Base-by-base conservation (phyloP, 108 stramenopile species). In the Nitzschia putrida region DNA sequence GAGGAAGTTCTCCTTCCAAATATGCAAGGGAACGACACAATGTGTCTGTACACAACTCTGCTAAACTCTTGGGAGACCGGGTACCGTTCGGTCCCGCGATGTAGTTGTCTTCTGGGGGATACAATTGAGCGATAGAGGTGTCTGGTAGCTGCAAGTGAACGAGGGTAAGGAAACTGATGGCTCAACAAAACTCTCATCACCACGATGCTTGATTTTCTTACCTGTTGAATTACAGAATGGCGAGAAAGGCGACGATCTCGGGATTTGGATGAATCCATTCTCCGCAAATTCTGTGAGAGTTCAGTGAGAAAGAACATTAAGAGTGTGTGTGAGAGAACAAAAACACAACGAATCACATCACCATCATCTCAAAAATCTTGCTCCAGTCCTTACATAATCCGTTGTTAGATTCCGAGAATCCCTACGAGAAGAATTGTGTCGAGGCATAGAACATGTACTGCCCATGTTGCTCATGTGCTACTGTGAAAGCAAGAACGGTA, bases 1-100 rank as follows among this genome's bases (percentile, higher is more conserved):
- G 71, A 18, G 92, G 92, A 13, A 93, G 77, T 52, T 85, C 85
- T 34, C 77, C 85, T 22, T 85, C 78, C 23, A 85, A 43, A 37
- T 78, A 71, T 0, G 89, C 79, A 11, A 93, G 78, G 8, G 87
- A 83, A 20, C 89, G 80, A 50, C 92, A 93, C 0, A 93, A 55
- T 29, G 82, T 53, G 51, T 93, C 78, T 42, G 83, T 81, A 64
- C 87, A 85, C 0, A 93, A 74, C 18, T 87, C 82, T 7, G 83
- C 76, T 0, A 93, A 81, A 53, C 75, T 80, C 64, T 93, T 93
- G 37, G 89, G 89, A 23, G 86, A 90, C 41, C 85, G 69, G 13
- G 50, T 72, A 3, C 75, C 80, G 50, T 77, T 65, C 41, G 72
- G 73, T 42, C 86, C 68, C 2, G 59, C 61, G 11, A 83, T 69